A percentile compares a stretch with the other conserved stretches of the same genome.
Evolutionary conservation across 2,329 filamentous ascomycete genomes (phyloP).

Genomic region (Neonectria hederae): DNA sequence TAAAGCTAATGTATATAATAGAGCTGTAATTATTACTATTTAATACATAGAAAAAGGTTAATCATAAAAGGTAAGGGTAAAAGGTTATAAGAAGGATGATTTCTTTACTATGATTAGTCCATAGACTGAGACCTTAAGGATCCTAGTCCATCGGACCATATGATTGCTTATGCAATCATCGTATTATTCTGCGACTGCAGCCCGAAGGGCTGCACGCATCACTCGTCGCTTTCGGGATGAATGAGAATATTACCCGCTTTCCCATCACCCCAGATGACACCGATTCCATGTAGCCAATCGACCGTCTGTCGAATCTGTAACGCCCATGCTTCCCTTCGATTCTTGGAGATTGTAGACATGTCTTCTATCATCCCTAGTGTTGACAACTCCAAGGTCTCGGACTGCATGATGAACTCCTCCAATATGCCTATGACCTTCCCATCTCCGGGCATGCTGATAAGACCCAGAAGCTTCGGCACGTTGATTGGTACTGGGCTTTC

Average conservation of each 20-base stretch:
- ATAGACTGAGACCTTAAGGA: no score
- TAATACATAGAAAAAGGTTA: no score
- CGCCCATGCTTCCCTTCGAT: constrained; percentile 18
- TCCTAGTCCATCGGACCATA: no score
- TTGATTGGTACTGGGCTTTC: neutral
- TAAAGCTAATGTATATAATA: no score
- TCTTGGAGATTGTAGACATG: neutral
- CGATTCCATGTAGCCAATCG: constrained; percentile 14
- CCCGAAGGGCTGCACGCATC: no score
- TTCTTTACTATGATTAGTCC: no score
- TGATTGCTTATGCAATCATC: no score
- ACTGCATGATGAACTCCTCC: constrained; percentile 6
- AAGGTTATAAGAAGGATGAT: no score
- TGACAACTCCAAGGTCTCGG: neutral
- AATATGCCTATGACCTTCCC: constrained; percentile 9
- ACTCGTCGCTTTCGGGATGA: constrained; percentile 17
- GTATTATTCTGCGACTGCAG: no score
- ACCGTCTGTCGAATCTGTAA: constrained; percentile 24
- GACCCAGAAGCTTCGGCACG: constrained; percentile 3
- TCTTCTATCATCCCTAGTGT: constrained; percentile 3
- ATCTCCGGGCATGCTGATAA: neutral
- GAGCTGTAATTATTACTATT: no score
- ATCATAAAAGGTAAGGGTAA: no score
- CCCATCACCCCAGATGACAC: constrained; percentile 28
- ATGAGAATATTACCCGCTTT: constrained; percentile 29